Evolutionary conservation across 768 basidiomycete genomes (phyloP).

Genomic region (Scleroderma citrinum): DNA sequence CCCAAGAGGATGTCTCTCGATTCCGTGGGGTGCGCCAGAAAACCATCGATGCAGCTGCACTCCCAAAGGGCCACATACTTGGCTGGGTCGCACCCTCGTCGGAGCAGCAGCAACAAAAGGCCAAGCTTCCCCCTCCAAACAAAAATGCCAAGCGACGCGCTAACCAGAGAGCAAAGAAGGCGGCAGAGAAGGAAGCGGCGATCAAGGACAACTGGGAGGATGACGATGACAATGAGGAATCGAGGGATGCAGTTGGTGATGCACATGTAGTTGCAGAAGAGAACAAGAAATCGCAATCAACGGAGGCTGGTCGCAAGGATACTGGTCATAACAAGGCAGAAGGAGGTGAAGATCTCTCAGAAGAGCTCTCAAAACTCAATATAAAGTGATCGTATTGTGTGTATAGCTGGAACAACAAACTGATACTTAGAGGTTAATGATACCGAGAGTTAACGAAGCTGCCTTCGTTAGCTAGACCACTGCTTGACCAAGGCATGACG

Average conservation of each 20-base stretch:
- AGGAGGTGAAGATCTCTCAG: conserved; percentile 34
- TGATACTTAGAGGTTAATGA: neutral
- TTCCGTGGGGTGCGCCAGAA: conserved; percentile 77
- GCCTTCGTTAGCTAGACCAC: no score
- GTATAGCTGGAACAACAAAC: neutral
- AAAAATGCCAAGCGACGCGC: conserved; percentile 83
- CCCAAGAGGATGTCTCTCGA: conserved; percentile 87
- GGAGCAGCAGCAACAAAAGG: conserved; percentile 26
- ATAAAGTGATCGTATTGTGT: conserved; percentile 36
- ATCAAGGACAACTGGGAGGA: conserved; percentile 82
- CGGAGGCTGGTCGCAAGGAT: conserved; percentile 20
- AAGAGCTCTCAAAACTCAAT: conserved; percentile 51
- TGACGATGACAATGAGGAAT: conserved; percentile 35
- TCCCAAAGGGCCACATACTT: conserved; percentile 77
- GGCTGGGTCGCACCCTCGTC: conserved; percentile 69
- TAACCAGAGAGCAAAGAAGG: conserved; percentile 69
- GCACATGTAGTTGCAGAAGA: conserved; percentile 22
- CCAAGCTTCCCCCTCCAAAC: conserved; percentile 40
- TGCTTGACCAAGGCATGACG: neutral
- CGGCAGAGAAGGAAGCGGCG: conserved; percentile 43
- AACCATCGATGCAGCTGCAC: conserved; percentile 55
- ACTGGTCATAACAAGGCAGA: conserved; percentile 13
- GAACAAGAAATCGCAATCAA: conserved; percentile 11
- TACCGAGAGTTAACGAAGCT: no score
- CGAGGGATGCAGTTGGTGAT: conserved; percentile 13